Evolutionary conservation across 139 green algal genomes (phyloP), one percentile per base, ranked within the genome.

Genomic region (Bryopsis sp.): DNA sequence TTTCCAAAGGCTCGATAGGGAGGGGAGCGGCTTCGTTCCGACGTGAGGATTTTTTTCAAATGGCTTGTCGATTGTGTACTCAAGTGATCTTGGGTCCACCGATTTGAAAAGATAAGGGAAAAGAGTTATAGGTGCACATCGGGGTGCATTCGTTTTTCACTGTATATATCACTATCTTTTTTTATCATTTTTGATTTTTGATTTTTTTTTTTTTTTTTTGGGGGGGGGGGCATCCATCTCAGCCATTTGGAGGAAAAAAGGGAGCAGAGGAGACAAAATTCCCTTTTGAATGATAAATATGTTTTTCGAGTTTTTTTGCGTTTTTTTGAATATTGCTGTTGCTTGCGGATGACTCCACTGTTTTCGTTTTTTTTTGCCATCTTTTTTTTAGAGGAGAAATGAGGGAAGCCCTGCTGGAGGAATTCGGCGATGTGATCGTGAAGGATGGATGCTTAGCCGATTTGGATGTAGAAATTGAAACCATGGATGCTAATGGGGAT

Each of bases 401-500:
- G 31, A 48, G 33, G 39, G 59, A 47, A 47, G 33, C 39, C 33
- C 39, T n/a, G 5, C 28, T 7, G 6, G 19, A n/a, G 19, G 8
- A 67, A 47, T 31, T 67, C 7, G 7, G 33, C 32, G 19, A 46
- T 28, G 28, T n/a, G n/a, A n/a, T n/a, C n/a, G n/a, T n/a, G n/a
- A n/a, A n/a, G n/a, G n/a, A n/a, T n/a, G n/a, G n/a, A n/a, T n/a
- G n/a, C n/a, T n/a, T n/a, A n/a, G 31, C 29, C 11, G 59, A 67
- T 6, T 48, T 67, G 34, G 59, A 67, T 46, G 19, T 26, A 29
- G 33, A 67, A 47, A 11, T 67, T 43, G 33, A 26, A 7, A 29
- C 59, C 7, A 67, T 67, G 59, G 59, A 67, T 24, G 11, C 33
- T 11, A 31, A 67, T 46, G 34, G 34, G 28, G 59, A 67, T 67